These are phyloP conservation scores for Rhizopus sp. DNA, from an alignment of 371 early-diverging fungal species.

Conservation along the genomic window DNA sequence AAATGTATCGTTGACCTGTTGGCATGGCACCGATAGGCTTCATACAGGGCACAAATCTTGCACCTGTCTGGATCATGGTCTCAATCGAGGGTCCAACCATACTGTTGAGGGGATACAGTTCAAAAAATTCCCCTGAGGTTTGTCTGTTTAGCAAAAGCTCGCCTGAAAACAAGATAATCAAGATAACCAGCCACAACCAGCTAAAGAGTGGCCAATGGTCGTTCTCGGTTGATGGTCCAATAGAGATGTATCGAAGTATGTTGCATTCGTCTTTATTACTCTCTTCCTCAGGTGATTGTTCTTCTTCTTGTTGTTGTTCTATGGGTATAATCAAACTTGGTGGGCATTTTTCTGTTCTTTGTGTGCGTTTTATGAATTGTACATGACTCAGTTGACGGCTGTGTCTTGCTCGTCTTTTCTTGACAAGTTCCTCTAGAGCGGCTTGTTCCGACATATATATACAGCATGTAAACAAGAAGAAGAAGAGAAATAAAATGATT, in stretches of 20 bases:
- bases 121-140: constrained; percentile 32
- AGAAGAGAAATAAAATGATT: neutral
- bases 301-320: neutral
- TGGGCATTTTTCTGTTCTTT: constrained; percentile 7
- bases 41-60: constrained; percentile 65
- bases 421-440: too few species aligned
- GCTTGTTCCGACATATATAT: neutral
- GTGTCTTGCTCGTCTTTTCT: neutral
- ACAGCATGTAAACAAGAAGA: neutral
- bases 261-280: neutral
- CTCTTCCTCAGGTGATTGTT: neutral
- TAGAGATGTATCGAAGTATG: neutral
- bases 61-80: constrained; percentile 51
- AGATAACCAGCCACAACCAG: constrained; percentile 10
- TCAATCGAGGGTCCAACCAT: constrained; percentile 58
- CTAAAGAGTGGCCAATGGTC: constrained; percentile 25
- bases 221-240: constrained; percentile 11
- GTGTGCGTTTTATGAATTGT: constrained; percentile 16
- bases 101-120: constrained; percentile 52
- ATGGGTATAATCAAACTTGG: constrained; percentile 6
- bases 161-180: constrained; percentile 20
- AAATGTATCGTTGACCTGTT: constrained; percentile 19
- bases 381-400: constrained; percentile 22
- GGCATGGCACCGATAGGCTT: constrained; percentile 28
- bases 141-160: constrained; percentile 21